These are phyloP conservation scores for Bimuria novae-zelandiae DNA, from an alignment of 2,329 filamentous ascomycete genomes.

Conservation along the genomic window DNA sequence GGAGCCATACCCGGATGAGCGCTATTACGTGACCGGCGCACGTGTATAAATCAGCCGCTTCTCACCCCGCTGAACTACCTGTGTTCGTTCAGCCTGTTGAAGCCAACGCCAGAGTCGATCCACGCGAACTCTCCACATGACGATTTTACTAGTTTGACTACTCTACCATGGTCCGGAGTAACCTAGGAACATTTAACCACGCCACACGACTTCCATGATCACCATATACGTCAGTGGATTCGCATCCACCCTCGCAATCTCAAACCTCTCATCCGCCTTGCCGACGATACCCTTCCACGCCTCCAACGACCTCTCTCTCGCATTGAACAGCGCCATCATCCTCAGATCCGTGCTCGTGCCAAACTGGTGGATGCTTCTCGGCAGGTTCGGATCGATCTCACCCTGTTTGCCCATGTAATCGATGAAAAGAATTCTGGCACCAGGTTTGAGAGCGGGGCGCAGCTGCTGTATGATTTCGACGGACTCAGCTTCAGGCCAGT, in stretches of 20 bases:
- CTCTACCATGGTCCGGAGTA: too few species aligned
- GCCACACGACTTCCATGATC: slow-evolving; percentile 8
- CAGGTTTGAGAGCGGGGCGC: slow-evolving; percentile 60
- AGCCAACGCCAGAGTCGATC: too few species aligned
- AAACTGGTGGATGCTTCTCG: slow-evolving; percentile 28
- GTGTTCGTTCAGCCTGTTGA: too few species aligned
- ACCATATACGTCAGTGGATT: slow-evolving; percentile 19
- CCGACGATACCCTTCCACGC: slow-evolving; percentile 54
- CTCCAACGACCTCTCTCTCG: slow-evolving; percentile 52
- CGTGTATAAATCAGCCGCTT: too few species aligned
- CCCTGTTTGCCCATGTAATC: slow-evolving; percentile 43
- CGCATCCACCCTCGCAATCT: slow-evolving; percentile 39
- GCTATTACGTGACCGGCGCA: too few species aligned
- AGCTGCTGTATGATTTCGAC: slow-evolving; percentile 49
- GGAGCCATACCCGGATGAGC: too few species aligned
- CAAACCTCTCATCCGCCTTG: slow-evolving; percentile 53
- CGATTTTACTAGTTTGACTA: too few species aligned
- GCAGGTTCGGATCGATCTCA: slow-evolving; percentile 27
- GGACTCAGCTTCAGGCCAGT: slow-evolving; percentile 60
- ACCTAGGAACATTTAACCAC: too few species aligned
- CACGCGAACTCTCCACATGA: too few species aligned
- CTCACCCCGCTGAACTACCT: too few species aligned
- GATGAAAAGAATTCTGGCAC: slow-evolving; percentile 54
- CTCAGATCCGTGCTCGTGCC: slow-evolving; percentile 52
- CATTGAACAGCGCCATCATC: slow-evolving; percentile 58